Evolutionary conservation across 2,329 filamentous ascomycete species (phyloP).

Genomic region (Thielaviopsis populi): DNA sequence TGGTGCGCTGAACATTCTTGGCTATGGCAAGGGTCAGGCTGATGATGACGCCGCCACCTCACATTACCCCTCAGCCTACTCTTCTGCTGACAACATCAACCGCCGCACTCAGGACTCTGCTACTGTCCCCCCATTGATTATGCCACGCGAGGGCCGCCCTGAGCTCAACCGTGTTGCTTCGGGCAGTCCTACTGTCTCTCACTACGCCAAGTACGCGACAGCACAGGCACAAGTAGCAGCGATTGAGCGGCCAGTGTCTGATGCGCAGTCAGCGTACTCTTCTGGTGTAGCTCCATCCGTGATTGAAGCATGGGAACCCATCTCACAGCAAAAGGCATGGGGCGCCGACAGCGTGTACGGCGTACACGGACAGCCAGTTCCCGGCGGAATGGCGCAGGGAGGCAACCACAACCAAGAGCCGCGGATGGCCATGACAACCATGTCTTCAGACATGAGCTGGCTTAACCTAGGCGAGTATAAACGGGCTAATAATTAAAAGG

Average conservation of each 20-base stretch:
- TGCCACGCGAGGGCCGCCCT: conserved; percentile 42
- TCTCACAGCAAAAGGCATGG: conserved; percentile 32
- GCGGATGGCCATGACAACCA: conserved; percentile 17
- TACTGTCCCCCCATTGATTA: conserved; percentile 51
- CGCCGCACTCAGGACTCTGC: conserved; percentile 51
- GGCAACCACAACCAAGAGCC: neutral
- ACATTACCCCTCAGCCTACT: conserved; percentile 43
- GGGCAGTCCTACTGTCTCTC: conserved; percentile 53
- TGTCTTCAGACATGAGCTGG: conserved; percentile 62
- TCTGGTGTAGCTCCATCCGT: conserved; percentile 52
- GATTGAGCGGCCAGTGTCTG: conserved; percentile 42
- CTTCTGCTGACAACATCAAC: conserved; percentile 26
- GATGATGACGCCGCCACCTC: conserved; percentile 32
- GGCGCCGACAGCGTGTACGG: conserved; percentile 32
- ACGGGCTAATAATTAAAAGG: conserved; percentile 11
- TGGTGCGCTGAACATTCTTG: conserved; percentile 46
- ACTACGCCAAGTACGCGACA: conserved; percentile 37
- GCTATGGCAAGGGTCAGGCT: conserved; percentile 37
- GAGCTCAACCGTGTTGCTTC: conserved; percentile 51
- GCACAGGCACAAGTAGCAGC: conserved; percentile 40
- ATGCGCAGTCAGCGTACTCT: conserved; percentile 42
- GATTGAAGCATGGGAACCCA: conserved; percentile 40
- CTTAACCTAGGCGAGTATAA: conserved; percentile 47
- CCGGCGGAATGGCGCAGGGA: neutral
- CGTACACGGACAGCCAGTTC: conserved; percentile 20